Conservation (phyloP, 106 monocot species). For the Phalaenopsis aphrodite region DNA sequence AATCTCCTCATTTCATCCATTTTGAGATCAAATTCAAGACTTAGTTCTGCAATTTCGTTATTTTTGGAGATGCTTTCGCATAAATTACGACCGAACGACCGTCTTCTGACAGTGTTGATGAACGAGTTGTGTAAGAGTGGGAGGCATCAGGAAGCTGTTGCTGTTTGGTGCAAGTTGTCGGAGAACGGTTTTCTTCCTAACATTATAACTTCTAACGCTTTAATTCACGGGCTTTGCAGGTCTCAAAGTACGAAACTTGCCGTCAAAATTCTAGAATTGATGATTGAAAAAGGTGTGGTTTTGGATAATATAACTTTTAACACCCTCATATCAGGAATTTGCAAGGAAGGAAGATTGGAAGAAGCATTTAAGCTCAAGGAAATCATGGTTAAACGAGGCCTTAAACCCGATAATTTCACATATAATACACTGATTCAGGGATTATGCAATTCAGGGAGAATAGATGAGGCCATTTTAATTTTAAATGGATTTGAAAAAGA, state of each 20-base stretch:
- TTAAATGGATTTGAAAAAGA: slow-evolving; percentile 38
- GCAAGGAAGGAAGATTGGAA: slow-evolving; percentile 59
- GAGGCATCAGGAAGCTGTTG: slow-evolving; percentile 43
- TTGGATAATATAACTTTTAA: slow-evolving; percentile 65
- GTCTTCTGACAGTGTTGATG: slow-evolving; percentile 49
- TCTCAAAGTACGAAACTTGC: slow-evolving; percentile 43
- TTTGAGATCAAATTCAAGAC: slow-evolving; percentile 26
- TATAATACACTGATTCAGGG: slow-evolving; percentile 63
- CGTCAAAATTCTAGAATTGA: slow-evolving; percentile 31
- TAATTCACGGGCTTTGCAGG: slow-evolving; percentile 70
- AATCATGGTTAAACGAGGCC: slow-evolving; percentile 54
- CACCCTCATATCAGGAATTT: slow-evolving; percentile 58
- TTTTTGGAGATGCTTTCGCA: slow-evolving; percentile 57
- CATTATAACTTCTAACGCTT: slow-evolving; percentile 55
- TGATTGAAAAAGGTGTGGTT: slow-evolving; percentile 45
- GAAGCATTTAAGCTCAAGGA: slow-evolving; percentile 57
- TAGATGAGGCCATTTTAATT: slow-evolving; percentile 45
- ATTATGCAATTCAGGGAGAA: slow-evolving; percentile 51
- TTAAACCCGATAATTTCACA: slow-evolving; percentile 70
- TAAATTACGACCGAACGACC: slow-evolving; percentile 49
- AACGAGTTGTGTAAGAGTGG: slow-evolving; percentile 42
- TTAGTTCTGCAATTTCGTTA: slow-evolving; percentile 51
- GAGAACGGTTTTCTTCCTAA: slow-evolving; percentile 53
- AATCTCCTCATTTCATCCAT: slow-evolving; percentile 51
- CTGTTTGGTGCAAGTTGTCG: slow-evolving; percentile 46